Evolutionary conservation across 768 basidiomycete genomes (phyloP).

Genomic region (Cytidiella melzeri): DNA sequence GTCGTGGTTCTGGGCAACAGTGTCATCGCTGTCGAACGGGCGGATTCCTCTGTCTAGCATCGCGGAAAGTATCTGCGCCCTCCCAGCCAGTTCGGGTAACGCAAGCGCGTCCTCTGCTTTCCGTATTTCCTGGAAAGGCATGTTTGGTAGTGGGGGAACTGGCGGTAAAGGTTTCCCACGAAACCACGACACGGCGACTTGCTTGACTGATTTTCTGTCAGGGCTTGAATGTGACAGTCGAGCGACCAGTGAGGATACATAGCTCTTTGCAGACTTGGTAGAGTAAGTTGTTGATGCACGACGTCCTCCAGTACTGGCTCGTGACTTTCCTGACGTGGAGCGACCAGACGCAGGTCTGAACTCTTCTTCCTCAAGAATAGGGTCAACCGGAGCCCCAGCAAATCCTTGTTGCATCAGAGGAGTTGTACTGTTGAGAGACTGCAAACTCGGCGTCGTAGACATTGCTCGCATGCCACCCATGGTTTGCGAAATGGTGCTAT

Average conservation of each 20-base stretch:
- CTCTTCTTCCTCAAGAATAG: conserved; percentile 13
- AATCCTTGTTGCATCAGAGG: conserved; percentile 9
- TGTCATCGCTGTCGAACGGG: conserved; percentile 37
- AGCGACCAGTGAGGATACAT: conserved; percentile 47
- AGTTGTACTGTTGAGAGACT: conserved; percentile 11
- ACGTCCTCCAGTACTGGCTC: neutral
- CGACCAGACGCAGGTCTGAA: neutral
- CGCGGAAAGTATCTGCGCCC: conserved; percentile 41
- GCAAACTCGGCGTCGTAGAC: conserved; percentile 5
- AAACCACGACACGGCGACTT: conserved; percentile 27
- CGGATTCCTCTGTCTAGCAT: conserved; percentile 49
- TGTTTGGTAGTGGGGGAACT: conserved; percentile 45
- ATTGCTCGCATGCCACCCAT: neutral
- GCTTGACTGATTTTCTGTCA: conserved; percentile 25
- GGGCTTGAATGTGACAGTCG: conserved; percentile 34
- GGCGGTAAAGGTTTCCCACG: conserved; percentile 53
- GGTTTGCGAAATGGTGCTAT: neutral
- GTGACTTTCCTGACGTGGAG: conserved; percentile 7
- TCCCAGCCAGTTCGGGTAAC: conserved; percentile 46
- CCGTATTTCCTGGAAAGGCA: conserved; percentile 29
- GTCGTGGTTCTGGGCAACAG: neutral
- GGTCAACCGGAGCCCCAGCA: conserved; percentile 5
- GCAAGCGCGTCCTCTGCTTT: conserved; percentile 41
- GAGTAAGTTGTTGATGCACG: conserved; percentile 39
- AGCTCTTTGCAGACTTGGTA: conserved; percentile 31